phyloP scores from a whole-genome alignment of 192 early-diverging fungal genomes.

The Gaertneriomyces sp. region DNA sequence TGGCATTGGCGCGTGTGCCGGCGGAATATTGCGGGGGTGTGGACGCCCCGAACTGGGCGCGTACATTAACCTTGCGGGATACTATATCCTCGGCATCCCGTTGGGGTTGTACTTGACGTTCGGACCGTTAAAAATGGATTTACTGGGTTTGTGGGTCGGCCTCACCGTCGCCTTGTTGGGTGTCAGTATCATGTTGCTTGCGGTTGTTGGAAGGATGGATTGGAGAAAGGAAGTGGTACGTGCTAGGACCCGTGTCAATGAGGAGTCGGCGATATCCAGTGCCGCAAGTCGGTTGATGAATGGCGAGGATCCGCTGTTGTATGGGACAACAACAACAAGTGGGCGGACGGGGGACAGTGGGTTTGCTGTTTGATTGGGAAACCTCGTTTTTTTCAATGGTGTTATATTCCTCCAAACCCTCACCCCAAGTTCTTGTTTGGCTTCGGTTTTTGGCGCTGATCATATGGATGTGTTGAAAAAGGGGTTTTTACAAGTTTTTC shows the following conservation, averaged over 20 bases:
- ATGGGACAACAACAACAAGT: no score
- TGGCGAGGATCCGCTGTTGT: no score
- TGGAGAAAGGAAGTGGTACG: conserved; percentile 35
- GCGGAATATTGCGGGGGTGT: conserved; percentile 72
- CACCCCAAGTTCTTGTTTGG: no score
- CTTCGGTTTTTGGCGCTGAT: no score
- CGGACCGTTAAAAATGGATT: conserved; percentile 13
- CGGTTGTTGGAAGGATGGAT: conserved; percentile 31
- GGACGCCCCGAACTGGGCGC: conserved; percentile 69
- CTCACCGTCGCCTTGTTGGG: conserved; percentile 49
- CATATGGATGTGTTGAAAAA: no score
- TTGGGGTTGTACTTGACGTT: conserved; percentile 48
- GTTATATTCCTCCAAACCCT: no score
- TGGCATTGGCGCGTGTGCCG: conserved; percentile 42
- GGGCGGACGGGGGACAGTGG: no score
- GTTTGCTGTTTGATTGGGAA: no score
- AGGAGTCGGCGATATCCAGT: background rate
- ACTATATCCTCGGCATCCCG: conserved; percentile 70
- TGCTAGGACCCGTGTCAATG: conserved; percentile 16
- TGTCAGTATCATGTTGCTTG: conserved; percentile 37
- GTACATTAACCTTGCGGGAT: conserved; percentile 42
- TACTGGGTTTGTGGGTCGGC: conserved; percentile 47
- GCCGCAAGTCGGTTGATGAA: no score
- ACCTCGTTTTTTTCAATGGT: no score
- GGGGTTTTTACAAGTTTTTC: no score